Evolutionary conservation across 805 yeast genomes (phyloP).

Genomic region (Ogataea allantospora): DNA sequence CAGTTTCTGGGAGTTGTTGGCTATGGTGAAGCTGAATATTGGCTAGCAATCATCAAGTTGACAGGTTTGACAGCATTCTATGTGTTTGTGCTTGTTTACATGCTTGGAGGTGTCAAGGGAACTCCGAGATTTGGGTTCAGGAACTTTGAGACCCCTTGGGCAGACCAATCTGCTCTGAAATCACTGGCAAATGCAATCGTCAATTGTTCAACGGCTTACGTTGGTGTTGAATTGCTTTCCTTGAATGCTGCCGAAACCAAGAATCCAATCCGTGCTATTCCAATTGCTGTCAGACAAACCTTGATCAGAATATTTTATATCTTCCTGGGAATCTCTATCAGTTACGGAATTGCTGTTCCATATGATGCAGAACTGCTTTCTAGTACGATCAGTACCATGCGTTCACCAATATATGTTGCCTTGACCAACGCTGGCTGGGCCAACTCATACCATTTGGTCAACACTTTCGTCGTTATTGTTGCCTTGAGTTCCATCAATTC

Average conservation of each 20-base stretch:
- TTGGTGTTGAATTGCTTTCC: slow-evolving; percentile 34
- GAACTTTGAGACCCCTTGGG: slow-evolving; percentile 17
- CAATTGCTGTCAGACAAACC: slow-evolving; percentile 55
- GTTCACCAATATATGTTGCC: slow-evolving; percentile 49
- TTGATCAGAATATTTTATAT: slow-evolving; percentile 53
- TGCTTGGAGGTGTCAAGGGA: slow-evolving; percentile 36
- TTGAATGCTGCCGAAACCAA: slow-evolving; percentile 61
- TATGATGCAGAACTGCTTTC: slow-evolving; percentile 48
- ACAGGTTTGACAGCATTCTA: slow-evolving; percentile 38
- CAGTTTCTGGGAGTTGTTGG: slow-evolving; percentile 50
- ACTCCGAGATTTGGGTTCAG: slow-evolving; percentile 22
- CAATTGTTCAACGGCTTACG: slow-evolving; percentile 26
- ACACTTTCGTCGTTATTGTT: slow-evolving; percentile 61
- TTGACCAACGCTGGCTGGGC: slow-evolving; percentile 51
- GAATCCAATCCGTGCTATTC: slow-evolving; percentile 57
- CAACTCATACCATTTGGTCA: slow-evolving; percentile 51
- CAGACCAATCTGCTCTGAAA: slow-evolving; percentile 13
- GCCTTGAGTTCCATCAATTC: slow-evolving; percentile 70
- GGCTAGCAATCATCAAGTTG: slow-evolving; percentile 49
- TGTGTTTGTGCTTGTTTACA: slow-evolving; percentile 37
- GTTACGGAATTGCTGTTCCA: slow-evolving; percentile 60
- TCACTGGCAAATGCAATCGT: slow-evolving; percentile 28
- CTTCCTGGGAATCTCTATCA: slow-evolving; percentile 53
- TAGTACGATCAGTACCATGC: slow-evolving; percentile 39
- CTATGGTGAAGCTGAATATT: slow-evolving; percentile 55